phyloP scores from a whole-genome alignment of 192 early-diverging fungal genomes.

The Coemansia asiatica region DNA sequence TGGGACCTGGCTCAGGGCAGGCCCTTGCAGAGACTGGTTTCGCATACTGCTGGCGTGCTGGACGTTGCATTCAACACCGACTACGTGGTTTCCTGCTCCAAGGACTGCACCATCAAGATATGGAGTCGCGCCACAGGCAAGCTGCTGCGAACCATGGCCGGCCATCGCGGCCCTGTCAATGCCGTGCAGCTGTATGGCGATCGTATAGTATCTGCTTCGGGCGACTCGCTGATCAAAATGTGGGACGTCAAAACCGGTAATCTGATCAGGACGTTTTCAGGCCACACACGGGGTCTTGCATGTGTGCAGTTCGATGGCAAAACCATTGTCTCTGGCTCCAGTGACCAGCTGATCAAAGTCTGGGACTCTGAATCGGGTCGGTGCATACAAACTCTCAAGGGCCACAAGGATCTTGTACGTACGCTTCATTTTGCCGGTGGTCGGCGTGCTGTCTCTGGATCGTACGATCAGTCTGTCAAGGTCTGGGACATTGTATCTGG shows the following conservation, averaged over 20 bases:
- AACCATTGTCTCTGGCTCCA: slow-evolving; percentile 76
- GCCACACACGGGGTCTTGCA: slow-evolving; percentile 76
- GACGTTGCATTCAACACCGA: slow-evolving; percentile 81
- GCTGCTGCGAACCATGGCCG: slow-evolving; percentile 65
- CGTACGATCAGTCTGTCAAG: slow-evolving; percentile 91
- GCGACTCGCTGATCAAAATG: slow-evolving; percentile 77
- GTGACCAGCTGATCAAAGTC: slow-evolving; percentile 78
- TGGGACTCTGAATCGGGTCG: slow-evolving; percentile 72
- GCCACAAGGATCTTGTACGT: slow-evolving; percentile 77
- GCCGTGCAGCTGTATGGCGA: slow-evolving; percentile 75
- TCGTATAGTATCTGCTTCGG: slow-evolving; percentile 79
- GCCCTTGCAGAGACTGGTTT: slow-evolving; percentile 57
- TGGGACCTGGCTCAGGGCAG: slow-evolving; percentile 70
- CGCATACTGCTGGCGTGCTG: slow-evolving; percentile 81
- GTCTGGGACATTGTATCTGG: slow-evolving; percentile 91
- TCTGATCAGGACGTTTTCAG: slow-evolving; percentile 73
- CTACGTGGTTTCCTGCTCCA: slow-evolving; percentile 82
- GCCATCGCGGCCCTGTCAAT: slow-evolving; percentile 94
- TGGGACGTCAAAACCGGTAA: slow-evolving; percentile 74
- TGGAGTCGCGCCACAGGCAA: slow-evolving; percentile 73
- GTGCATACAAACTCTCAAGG: slow-evolving; percentile 62
- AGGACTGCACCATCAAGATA: slow-evolving; percentile 87
- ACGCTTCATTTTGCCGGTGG: slow-evolving; percentile 80
- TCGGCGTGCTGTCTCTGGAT: slow-evolving; percentile 81
- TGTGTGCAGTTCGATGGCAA: slow-evolving; percentile 85